Conservation (phyloP, 768 basidiomycete species). For the Hemileccinum impolitum region DNA sequence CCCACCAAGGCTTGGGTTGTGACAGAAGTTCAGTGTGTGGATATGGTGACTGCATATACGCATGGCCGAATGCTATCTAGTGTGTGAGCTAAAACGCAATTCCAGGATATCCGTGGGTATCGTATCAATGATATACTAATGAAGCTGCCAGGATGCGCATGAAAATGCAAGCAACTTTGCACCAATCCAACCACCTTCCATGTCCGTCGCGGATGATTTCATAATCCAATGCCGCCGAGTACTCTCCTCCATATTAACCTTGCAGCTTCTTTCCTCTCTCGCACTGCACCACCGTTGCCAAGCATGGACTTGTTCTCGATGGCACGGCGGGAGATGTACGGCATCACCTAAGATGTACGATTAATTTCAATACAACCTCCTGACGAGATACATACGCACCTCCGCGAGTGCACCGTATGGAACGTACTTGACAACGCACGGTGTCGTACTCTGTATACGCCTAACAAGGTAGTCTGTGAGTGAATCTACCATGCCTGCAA, state of each 20-base stretch:
- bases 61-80: too few relatives aligned
- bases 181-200: too few relatives aligned
- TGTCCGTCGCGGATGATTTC: too few relatives aligned
- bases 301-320: constrained; percentile 93
- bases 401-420: constrained; percentile 74
- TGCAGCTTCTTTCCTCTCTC: constrained; percentile 30
- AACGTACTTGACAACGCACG: constrained; percentile 80
- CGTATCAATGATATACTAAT: too few relatives aligned
- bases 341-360: constrained; percentile 62
- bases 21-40: too few relatives aligned
- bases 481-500: constrained; percentile 79
- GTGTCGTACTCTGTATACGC: constrained; percentile 48
- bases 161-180: too few relatives aligned
- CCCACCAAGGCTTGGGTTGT: too few relatives aligned
- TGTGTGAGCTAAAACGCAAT: too few relatives aligned
- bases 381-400: constrained; percentile 31
- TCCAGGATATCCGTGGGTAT: too few relatives aligned
- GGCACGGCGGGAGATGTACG: constrained; percentile 83
- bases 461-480: constrained; percentile 68
- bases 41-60: too few relatives aligned
- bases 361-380: background rate
- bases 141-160: too few relatives aligned
- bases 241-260: constrained; percentile 29
- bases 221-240: constrained; percentile 25
- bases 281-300: constrained; percentile 61